These are phyloP conservation scores for Nicotiana otophora DNA, from an alignment of 257 asterid species.

Conservation along the genomic window DNA sequence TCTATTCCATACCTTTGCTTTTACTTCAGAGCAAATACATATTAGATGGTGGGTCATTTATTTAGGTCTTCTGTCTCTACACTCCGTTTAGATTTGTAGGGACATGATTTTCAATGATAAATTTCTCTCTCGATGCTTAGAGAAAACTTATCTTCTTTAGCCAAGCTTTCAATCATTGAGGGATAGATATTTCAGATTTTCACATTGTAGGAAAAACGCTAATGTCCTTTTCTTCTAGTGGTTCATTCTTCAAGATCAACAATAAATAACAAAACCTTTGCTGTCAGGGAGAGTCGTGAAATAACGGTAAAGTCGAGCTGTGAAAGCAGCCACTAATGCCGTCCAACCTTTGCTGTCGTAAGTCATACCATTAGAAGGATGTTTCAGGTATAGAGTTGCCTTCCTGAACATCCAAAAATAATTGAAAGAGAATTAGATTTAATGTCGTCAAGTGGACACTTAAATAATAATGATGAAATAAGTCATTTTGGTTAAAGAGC, in stretches of 20 bases:
- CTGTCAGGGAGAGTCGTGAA: too few relatives aligned
- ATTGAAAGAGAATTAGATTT: too few relatives aligned
- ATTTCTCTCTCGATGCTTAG: not conserved
- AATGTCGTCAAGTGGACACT: too few relatives aligned
- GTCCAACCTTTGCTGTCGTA: too few relatives aligned
- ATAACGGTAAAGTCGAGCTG: too few relatives aligned
- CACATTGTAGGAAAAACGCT: not conserved
- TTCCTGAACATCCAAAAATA: too few relatives aligned
- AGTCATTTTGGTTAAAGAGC: too few relatives aligned
- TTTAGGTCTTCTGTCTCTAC: not conserved
- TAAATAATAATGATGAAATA: too few relatives aligned
- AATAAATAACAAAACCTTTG: not conserved
- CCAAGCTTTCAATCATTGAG: not conserved
- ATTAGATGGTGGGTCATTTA: not conserved
- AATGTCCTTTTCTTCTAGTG: not conserved
- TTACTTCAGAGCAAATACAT: not conserved
- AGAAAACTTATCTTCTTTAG: not conserved
- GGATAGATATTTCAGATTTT: not conserved
- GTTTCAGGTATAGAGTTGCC: too few relatives aligned
- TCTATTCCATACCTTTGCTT: not conserved
- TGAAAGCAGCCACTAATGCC: too few relatives aligned
- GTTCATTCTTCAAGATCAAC: not conserved
- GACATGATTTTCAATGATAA: not conserved
- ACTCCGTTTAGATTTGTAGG: not conserved
- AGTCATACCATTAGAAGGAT: too few relatives aligned